Base-by-base conservation (phyloP, 129 eudicot genomes). In the Flaveria sonorensis region DNA sequence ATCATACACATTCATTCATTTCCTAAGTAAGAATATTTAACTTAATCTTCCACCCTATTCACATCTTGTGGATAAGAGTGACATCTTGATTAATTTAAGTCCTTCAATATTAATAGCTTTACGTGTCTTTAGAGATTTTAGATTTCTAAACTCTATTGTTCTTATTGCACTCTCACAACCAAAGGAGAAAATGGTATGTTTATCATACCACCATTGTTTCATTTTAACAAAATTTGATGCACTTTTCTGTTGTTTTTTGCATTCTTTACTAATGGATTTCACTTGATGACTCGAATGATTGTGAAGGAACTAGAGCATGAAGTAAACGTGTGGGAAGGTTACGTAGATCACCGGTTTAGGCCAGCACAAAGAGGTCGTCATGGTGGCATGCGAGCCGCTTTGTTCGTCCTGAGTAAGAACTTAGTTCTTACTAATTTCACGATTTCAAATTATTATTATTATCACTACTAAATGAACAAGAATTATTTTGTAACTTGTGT, bases 361-460 rank as follows among this genome's bases (percentile, higher is more conserved):
- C 86, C 86, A 12, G 92, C 95, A 8, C 18, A 48, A 52, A 87
- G 81, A 82, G 87, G 85, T 73, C 78, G 77, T 24, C 98, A 90
- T 76, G 95, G 98, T 19, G 98, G 98, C 84, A 85, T 90, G 89
- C 63, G 62, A 16, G 92, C 98, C 43, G 89, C 95, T 50, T 85
- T 85, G 59, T 90, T 90, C 71, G 96, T 88, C 39, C 81, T 92
- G 65, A 92, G 96, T 90, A 83, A 16, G 4, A 23, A n/a, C 19
- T 28, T 24, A 2, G 30, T 26, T 26, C 30, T 26, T 10, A 36
- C 40, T 53, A 40, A 5, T 21, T 26, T 26, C 10, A 0, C 3
- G 5, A 55, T 55, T 1, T 36, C 5, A 36, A 36, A 36, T 36
- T 4, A 6, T 5, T 6, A 36, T 36, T 36, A 36, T 36, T 36